Conservation (phyloP, 371 early-diverging fungal genomes). For the Zopfochytrium polystomum region DNA sequence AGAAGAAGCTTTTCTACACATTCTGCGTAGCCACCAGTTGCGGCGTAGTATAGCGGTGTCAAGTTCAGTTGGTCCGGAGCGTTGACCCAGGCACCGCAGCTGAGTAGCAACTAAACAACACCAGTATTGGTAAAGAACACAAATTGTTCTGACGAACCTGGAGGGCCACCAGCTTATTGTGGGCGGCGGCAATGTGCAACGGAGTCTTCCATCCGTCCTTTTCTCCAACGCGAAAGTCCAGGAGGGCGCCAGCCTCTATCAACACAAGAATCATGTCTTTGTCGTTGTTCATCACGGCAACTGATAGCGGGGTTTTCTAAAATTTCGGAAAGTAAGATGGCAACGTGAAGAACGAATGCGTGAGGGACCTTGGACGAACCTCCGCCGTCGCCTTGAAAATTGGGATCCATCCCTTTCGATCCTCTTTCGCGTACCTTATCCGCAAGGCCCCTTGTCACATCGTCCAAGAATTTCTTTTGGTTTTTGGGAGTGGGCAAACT, state of each 20-base stretch:
- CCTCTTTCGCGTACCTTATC: conserved; percentile 44
- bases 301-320: conserved; percentile 43
- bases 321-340: not conserved
- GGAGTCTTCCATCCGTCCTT: conserved; percentile 46
- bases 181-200: conserved; percentile 44
- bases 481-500: conserved; percentile 35
- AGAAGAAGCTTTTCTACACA: conserved; percentile 39
- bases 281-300: conserved; percentile 48
- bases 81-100: conserved; percentile 47
- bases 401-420: conserved; percentile 44
- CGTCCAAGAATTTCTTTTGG: conserved; percentile 51
- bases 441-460: conserved; percentile 37
- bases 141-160: conserved; percentile 20
- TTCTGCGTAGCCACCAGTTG: conserved; percentile 38
- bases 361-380: conserved; percentile 19
- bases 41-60: conserved; percentile 50
- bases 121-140: not conserved
- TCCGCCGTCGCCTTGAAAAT: conserved; percentile 46
- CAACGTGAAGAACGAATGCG: not conserved
- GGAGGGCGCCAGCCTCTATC: conserved; percentile 46
- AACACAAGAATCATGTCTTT: conserved; percentile 35
- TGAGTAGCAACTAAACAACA: conserved; percentile 27
- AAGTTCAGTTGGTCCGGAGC: conserved; percentile 30
- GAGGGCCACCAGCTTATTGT: conserved; percentile 43
- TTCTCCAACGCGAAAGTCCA: conserved; percentile 47